Base-by-base conservation (phyloP, 192 early-diverging fungal genomes). In the Coemansia aciculifera region DNA sequence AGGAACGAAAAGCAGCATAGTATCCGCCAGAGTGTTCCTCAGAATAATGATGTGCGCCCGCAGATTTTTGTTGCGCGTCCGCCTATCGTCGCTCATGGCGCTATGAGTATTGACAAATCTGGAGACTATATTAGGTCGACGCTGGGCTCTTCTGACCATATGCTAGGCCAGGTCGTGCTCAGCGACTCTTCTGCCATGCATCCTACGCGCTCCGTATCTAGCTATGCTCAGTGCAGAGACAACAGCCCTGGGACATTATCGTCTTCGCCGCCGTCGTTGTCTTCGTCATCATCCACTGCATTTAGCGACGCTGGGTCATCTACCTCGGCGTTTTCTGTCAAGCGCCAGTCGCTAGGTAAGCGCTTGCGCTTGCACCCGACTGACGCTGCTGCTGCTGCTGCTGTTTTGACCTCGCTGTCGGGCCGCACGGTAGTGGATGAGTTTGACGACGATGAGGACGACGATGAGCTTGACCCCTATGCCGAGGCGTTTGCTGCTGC, bases 1-100 rank as follows among this genome's bases (percentile, higher is more conserved):
- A 31, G 54, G 29, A n/a, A 7, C 31, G 54, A 17, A n/a, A 57
- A 57, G 54, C 51, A 54, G 48, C 46, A 49, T 23, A 49, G 46
- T 21, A 49, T 49, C n/a, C 46, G 46, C 5, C 43, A 48, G 27
- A 21, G 42, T 32, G 29, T 29, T 5, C 46, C 21, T 10, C 37
- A 48, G 17, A 49, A 46, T 23, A 32, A 38, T 6, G 59, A 61
- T 38, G 31, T 57, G 6, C 38, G 69, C 34, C 79, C 74, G 6
- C 64, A 73, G 17, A 72, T 81, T 13, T 72, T 73, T 43, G 73
- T 73, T 13, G 63, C 73, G 5, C 36, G 61, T 24, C 79, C 59
- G 54, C 71, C 70, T 9, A 62, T 81, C 29, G 36, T 72, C 36
- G 73, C 54, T 4, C 68, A 76, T 15, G 67, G 79, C 57, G 79